Percentiles rank a stretch among this genome's conserved stretches.
phyloP scores from a whole-genome alignment of 2,329 filamentous ascomycete species.

The Sporothrix humicola region DNA sequence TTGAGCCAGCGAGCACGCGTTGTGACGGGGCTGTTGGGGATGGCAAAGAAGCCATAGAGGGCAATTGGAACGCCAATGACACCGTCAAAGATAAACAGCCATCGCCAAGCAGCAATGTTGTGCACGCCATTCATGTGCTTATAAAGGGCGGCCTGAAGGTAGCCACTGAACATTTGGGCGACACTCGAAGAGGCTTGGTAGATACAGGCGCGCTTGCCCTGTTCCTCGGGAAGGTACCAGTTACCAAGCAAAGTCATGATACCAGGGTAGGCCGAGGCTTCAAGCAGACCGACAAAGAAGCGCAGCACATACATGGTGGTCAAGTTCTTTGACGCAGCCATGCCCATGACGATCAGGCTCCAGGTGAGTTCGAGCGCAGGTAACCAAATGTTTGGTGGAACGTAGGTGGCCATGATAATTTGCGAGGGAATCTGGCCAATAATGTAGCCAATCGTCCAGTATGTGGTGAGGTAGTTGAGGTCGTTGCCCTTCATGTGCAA shows the following conservation, averaged over 20 bases:
- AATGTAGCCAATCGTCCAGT: constrained; percentile 66
- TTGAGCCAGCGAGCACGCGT: constrained; percentile 35
- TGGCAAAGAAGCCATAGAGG: constrained; percentile 39
- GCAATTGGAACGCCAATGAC: constrained; percentile 40
- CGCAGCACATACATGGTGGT: constrained; percentile 49
- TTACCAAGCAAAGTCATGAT: constrained; percentile 49
- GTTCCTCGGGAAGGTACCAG: constrained; percentile 53
- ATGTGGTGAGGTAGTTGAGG: constrained; percentile 56
- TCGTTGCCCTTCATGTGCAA: constrained; percentile 59
- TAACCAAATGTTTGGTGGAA: constrained; percentile 50
- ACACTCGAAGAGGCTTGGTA: constrained; percentile 48
- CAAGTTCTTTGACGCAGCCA: constrained; percentile 48
- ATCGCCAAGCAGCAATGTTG: constrained; percentile 48
- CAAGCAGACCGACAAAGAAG: constrained; percentile 50
- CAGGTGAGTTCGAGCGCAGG: constrained; percentile 47
- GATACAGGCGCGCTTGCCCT: constrained; percentile 50
- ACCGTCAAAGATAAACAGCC: constrained; percentile 51
- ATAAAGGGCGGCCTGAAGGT: constrained; percentile 49
- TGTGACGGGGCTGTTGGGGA: constrained; percentile 37
- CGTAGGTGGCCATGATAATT: constrained; percentile 47
- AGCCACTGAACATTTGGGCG: constrained; percentile 45
- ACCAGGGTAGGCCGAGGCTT: constrained; percentile 48
- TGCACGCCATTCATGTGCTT: constrained; percentile 44
- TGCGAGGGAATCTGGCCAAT: constrained; percentile 52
- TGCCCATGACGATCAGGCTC: constrained; percentile 44